Percentiles rank a stretch among this genome's conserved stretches.
Evolutionary conservation across 2,329 filamentous ascomycete genomes (phyloP).

Genomic region (Rhexocercosporidium sp.): DNA sequence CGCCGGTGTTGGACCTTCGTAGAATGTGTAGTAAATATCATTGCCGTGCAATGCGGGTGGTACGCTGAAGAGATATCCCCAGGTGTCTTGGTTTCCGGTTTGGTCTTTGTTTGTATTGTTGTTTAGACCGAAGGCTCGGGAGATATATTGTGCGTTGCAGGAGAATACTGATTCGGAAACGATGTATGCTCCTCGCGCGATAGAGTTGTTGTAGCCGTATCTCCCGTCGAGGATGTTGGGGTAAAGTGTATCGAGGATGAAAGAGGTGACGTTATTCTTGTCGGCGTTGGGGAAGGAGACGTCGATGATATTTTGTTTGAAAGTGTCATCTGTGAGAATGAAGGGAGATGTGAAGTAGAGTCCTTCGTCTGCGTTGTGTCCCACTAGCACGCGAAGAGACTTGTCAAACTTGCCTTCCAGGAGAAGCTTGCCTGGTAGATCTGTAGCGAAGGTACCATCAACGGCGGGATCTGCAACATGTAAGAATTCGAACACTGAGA

Average conservation of each 20-base stretch:
- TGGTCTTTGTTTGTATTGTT: not conserved
- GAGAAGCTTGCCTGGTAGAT: constrained; percentile 52
- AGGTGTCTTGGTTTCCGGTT: constrained; percentile 46
- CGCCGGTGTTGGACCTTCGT: constrained; percentile 42
- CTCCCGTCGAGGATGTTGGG: constrained; percentile 52
- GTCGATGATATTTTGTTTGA: constrained; percentile 22
- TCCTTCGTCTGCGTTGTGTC: constrained; percentile 51
- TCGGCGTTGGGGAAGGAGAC: constrained; percentile 24
- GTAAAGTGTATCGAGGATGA: constrained; percentile 53
- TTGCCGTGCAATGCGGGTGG: constrained; percentile 57
- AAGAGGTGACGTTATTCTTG: constrained; percentile 38
- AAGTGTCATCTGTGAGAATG: constrained; percentile 21
- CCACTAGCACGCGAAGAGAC: constrained; percentile 50
- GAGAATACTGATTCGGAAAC: constrained; percentile 51
- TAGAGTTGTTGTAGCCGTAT: constrained; percentile 51
- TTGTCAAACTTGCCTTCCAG: constrained; percentile 50
- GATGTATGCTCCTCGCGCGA: constrained; percentile 49
- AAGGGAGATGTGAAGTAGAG: constrained; percentile 47
- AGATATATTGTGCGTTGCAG: constrained; percentile 59
- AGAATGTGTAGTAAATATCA: constrained; percentile 59
- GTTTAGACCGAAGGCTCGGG: constrained; percentile 46
- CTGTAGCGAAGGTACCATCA: constrained; percentile 55
- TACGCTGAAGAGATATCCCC: constrained; percentile 57
- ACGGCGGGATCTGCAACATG: constrained; percentile 44
- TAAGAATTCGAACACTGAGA: constrained; percentile 22